Evolutionary conservation across 768 basidiomycete genomes (phyloP).

Genomic region (Rubroboletus pulcherrimus): DNA sequence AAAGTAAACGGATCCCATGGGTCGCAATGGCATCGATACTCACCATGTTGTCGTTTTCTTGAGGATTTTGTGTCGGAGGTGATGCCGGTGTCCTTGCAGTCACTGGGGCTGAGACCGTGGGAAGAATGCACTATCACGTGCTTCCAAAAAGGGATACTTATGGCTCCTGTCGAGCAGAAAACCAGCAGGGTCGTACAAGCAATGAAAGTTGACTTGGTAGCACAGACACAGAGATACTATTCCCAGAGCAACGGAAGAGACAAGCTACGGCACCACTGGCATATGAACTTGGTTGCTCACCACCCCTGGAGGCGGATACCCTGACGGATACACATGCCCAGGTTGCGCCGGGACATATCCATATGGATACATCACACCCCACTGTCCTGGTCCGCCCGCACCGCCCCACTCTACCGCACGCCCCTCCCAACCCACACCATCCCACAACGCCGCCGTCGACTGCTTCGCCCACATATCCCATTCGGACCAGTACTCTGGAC

Average conservation of each 20-base stretch:
- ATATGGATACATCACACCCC: slow-evolving; percentile 17
- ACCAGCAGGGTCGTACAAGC: neutral
- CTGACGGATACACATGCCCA: slow-evolving; percentile 16
- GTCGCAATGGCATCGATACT: slow-evolving; percentile 29
- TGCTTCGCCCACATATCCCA: slow-evolving; percentile 29
- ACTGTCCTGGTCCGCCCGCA: neutral
- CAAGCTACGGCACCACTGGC: neutral
- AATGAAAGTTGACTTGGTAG: neutral
- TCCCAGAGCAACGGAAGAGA: neutral
- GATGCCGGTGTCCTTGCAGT: slow-evolving; percentile 1
- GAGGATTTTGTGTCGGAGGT: slow-evolving; percentile 26
- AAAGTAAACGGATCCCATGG: slow-evolving; percentile 2
- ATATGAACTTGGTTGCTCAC: neutral
- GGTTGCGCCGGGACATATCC: slow-evolving; percentile 22
- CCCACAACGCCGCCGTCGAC: slow-evolving; percentile 12
- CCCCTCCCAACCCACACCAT: neutral
- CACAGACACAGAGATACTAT: neutral
- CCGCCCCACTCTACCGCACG: neutral
- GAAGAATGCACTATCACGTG: slow-evolving; percentile 11
- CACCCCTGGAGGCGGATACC: slow-evolving; percentile 9
- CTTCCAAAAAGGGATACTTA: neutral
- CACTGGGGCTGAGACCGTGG: slow-evolving; percentile 21
- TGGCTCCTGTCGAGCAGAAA: neutral
- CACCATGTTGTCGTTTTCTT: slow-evolving; percentile 45
- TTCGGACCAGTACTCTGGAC: slow-evolving; percentile 11